Percentiles rank a stretch among this genome's conserved stretches.
Evolutionary conservation across 1,284 basidiomycete genomes (phyloP).

Genomic region (Ganoderma sinense): DNA sequence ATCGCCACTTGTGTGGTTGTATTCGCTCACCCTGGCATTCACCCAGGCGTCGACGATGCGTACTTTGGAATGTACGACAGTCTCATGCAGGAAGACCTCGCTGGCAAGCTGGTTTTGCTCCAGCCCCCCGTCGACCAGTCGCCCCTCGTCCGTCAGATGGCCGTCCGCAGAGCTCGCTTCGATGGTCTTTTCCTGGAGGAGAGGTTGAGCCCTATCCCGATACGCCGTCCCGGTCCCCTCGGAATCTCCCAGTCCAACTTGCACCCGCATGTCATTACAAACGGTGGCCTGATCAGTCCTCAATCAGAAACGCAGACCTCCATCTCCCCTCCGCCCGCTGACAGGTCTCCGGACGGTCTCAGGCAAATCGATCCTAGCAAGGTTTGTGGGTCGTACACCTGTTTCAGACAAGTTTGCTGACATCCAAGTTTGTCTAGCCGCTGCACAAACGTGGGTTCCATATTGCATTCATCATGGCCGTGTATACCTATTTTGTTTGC

Average conservation of each 20-base stretch:
- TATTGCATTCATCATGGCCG: not conserved
- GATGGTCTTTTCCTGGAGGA: slow-evolving; percentile 68
- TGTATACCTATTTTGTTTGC: slow-evolving; percentile 9
- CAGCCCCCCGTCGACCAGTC: slow-evolving; percentile 55
- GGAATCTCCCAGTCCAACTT: slow-evolving; percentile 26
- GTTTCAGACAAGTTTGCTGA: not conserved
- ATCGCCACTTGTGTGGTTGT: not conserved
- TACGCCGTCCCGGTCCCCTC: slow-evolving; percentile 48
- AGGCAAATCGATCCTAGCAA: slow-evolving; percentile 42
- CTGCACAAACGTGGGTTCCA: slow-evolving; percentile 46
- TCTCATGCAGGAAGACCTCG: slow-evolving; percentile 60
- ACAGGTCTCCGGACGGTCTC: slow-evolving; percentile 21
- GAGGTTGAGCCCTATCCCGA: slow-evolving; percentile 49
- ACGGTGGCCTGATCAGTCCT: slow-evolving; percentile 43
- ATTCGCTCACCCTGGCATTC: not conserved
- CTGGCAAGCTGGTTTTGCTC: slow-evolving; percentile 74
- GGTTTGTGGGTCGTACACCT: slow-evolving; percentile 29
- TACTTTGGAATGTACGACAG: slow-evolving; percentile 47
- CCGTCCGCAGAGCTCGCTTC: slow-evolving; percentile 61
- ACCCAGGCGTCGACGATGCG: slow-evolving; percentile 51
- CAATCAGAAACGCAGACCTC: slow-evolving; percentile 41
- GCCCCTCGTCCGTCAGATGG: slow-evolving; percentile 55
- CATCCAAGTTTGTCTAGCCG: slow-evolving; percentile 35
- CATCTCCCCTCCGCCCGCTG: slow-evolving; percentile 26
- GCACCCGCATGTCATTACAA: slow-evolving; percentile 35